Conservation (phyloP, 1,139 yeast genomes). For the Scheffersomyces illinoinensis region DNA sequence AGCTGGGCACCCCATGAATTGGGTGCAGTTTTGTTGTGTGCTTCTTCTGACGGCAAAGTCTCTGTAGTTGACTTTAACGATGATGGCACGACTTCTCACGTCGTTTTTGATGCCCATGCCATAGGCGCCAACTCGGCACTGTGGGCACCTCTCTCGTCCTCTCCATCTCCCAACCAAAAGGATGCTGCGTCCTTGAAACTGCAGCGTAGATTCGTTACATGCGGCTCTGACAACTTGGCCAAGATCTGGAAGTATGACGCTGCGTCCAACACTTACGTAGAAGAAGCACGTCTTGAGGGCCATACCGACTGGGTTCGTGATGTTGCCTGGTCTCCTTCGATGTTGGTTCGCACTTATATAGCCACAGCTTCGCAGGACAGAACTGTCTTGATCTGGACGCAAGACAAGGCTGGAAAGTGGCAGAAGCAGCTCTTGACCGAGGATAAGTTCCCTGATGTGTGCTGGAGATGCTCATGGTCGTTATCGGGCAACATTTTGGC, state of each 20-base stretch:
- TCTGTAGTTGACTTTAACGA: slow-evolving; percentile 90
- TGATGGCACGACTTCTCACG: slow-evolving; percentile 76
- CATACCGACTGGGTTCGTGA: slow-evolving; percentile 99
- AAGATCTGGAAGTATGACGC: slow-evolving; percentile 83
- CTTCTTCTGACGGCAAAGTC: slow-evolving; percentile 91
- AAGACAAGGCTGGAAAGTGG: slow-evolving; percentile 73
- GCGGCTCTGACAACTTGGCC: slow-evolving; percentile 93
- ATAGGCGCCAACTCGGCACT: slow-evolving; percentile 93
- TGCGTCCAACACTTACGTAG: slow-evolving; percentile 56
- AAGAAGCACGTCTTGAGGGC: slow-evolving; percentile 81
- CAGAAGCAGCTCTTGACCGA: slow-evolving; percentile 70
- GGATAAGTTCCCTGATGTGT: slow-evolving; percentile 91
- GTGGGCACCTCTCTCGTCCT: slow-evolving; percentile 81
- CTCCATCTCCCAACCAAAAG: slow-evolving; percentile 32
- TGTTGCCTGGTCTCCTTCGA: slow-evolving; percentile 96
- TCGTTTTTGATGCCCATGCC: slow-evolving; percentile 77
- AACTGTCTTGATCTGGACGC: slow-evolving; percentile 91
- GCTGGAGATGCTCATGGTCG: slow-evolving; percentile 99
- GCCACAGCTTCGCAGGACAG: slow-evolving; percentile 99
- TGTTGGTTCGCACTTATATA: slow-evolving; percentile 80
- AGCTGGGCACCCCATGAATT: slow-evolving; percentile 98
- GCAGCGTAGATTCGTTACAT: slow-evolving; percentile 74
- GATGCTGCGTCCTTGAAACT: slow-evolving; percentile 30
- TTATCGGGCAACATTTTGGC: slow-evolving; percentile 94
- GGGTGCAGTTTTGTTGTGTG: slow-evolving; percentile 87